Conservation (phyloP, 345 rosid species). For the Hibiscus tridactylites region DNA sequence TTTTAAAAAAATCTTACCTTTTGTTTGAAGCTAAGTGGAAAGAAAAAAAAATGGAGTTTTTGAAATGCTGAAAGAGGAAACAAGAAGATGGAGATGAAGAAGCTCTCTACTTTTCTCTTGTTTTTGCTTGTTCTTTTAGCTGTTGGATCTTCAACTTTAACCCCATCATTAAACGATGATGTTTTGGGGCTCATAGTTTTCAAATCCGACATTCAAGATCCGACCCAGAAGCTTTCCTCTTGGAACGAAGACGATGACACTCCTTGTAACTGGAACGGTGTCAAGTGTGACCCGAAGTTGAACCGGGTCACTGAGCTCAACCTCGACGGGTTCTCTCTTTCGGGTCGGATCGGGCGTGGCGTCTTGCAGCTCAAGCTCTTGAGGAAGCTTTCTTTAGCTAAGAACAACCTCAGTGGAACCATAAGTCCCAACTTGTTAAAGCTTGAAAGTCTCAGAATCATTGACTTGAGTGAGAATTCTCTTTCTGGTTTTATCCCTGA, state of each 20-base stretch:
- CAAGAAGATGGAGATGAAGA: no score
- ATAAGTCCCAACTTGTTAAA: conserved; percentile 53
- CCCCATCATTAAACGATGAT: conserved; percentile 63
- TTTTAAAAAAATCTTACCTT: no score
- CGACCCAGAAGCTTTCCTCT: conserved; percentile 53
- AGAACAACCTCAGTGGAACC: conserved; percentile 67
- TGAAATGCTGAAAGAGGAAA: no score
- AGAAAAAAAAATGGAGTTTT: no score
- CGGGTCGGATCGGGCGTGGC: conserved; percentile 87
- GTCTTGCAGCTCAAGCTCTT: conserved; percentile 62
- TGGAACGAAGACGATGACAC: conserved; percentile 82
- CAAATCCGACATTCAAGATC: conserved; percentile 81
- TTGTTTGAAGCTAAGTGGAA: no score
- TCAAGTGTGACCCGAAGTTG: conserved; percentile 63
- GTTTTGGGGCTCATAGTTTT: conserved; percentile 77
- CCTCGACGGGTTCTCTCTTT: conserved; percentile 72
- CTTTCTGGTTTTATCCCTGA: conserved; percentile 59
- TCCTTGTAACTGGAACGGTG: conserved; percentile 78
- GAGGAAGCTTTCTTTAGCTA: conserved; percentile 59
- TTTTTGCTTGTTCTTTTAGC: conserved; percentile 1
- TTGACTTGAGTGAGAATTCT: conserved; percentile 70
- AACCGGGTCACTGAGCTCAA: conserved; percentile 65
- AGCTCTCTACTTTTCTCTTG: no score
- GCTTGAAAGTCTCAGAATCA: conserved; percentile 46
- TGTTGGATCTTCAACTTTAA: conserved; percentile 45